Evolutionary conservation across 345 rosid genomes (phyloP).

Genomic region (Crucihimalaya himalaica): DNA sequence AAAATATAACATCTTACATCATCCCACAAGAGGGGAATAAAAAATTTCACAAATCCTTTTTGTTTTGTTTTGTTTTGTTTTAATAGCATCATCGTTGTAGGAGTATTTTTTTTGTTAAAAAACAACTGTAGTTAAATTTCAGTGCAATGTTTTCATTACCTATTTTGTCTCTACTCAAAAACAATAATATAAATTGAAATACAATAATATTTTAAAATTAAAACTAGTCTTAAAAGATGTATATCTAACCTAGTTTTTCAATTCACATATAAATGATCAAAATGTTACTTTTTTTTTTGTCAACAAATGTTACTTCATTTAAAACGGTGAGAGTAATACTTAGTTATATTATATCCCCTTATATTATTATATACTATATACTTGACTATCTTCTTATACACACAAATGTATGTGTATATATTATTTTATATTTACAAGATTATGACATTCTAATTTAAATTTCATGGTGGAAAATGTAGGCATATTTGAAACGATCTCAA

Average conservation of each 20-base stretch:
- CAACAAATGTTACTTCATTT: neutral
- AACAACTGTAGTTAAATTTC: too few relatives aligned
- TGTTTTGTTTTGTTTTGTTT: neutral
- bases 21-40: neutral
- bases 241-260: too few relatives aligned
- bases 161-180: too few relatives aligned
- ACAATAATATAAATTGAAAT: too few relatives aligned
- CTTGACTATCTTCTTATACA: neutral
- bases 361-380: neutral
- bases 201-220: too few relatives aligned
- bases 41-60: neutral
- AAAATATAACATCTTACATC: slow-evolving; percentile 8
- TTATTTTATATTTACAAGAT: neutral
- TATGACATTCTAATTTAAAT: neutral
- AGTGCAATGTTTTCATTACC: too few relatives aligned
- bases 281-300: too few relatives aligned
- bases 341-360: neutral
- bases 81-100: neutral
- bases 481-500: neutral
- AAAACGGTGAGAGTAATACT: neutral
- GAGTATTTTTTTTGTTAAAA: too few relatives aligned
- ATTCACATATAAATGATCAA: too few relatives aligned
- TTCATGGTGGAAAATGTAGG: neutral
- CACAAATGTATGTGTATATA: neutral
- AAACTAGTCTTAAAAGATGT: too few relatives aligned